These are phyloP conservation scores for Geotrichum carabidarum DNA, from an alignment of 1,139 yeast genomes.

Conservation along the genomic window DNA sequence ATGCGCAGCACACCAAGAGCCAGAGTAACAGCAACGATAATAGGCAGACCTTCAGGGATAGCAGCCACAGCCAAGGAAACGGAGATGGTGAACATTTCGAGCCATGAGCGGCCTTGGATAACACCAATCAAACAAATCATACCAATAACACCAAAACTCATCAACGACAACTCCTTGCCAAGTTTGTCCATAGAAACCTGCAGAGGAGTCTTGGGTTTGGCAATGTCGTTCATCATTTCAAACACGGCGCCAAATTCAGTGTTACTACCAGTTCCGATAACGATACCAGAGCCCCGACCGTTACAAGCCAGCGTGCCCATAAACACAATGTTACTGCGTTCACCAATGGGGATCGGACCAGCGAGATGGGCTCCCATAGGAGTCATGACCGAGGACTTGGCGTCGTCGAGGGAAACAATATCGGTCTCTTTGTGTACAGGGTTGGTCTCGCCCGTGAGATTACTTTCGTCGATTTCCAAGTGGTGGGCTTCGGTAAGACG, in stretches of 20 bases:
- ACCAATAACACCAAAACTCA: constrained; percentile 82
- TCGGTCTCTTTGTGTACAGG: constrained; percentile 64
- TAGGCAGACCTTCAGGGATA: constrained; percentile 95
- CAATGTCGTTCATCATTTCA: constrained; percentile 89
- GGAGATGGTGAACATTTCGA: constrained; percentile 95
- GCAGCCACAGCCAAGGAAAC: constrained; percentile 97
- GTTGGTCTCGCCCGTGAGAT: constrained; percentile 87
- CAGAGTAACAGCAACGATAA: constrained; percentile 90
- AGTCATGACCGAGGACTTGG: constrained; percentile 25
- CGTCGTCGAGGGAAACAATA: constrained; percentile 33
- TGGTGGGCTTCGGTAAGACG: constrained; percentile 74
- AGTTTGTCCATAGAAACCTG: constrained; percentile 91
- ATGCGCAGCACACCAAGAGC: constrained; percentile 92
- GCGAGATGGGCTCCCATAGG: constrained; percentile 31
- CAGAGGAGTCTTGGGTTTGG: constrained; percentile 92
- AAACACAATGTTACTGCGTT: constrained; percentile 71
- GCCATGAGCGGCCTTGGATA: constrained; percentile 85
- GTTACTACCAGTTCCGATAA: constrained; percentile 79
- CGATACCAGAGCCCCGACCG: constrained; percentile 89
- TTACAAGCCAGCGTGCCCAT: constrained; percentile 96
- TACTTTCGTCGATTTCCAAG: constrained; percentile 81
- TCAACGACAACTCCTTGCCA: constrained; percentile 79
- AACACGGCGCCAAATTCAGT: constrained; percentile 89
- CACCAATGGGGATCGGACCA: constrained; percentile 49
- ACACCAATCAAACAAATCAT: constrained; percentile 81